These are phyloP conservation scores for Podila horticola DNA, from an alignment of 192 early-diverging fungal species.

Conservation along the genomic window DNA sequence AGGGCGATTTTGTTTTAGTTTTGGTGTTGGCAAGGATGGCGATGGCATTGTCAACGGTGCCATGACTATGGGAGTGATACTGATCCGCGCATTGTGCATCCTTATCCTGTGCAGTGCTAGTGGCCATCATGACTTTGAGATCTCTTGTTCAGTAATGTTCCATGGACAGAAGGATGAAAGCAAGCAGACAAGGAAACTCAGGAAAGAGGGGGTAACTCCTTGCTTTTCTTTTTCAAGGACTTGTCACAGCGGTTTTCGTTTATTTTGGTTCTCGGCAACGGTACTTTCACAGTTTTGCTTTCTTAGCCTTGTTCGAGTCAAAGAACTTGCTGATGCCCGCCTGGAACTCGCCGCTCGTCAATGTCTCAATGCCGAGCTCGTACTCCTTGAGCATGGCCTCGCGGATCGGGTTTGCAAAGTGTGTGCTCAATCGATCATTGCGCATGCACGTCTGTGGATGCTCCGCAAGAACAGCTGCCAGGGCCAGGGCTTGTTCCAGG, in stretches of 20 bases:
- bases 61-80: neutral
- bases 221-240: neutral
- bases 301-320: constrained; percentile 14
- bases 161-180: neutral
- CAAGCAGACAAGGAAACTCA: neutral
- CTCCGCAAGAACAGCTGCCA: constrained; percentile 36
- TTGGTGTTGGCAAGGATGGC: too few species aligned
- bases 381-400: constrained; percentile 56
- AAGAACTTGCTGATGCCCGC: constrained; percentile 37
- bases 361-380: constrained; percentile 43
- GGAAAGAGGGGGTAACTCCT: neutral
- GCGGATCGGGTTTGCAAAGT: constrained; percentile 34
- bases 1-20: neutral
- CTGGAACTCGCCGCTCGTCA: constrained; percentile 54
- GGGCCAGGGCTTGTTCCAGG: constrained; percentile 42
- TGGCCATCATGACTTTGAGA: neutral
- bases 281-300: neutral
- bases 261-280: constrained; percentile 5
- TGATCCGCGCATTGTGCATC: too few species aligned
- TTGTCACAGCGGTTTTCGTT: neutral
- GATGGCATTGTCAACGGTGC: neutral
- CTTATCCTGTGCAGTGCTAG: neutral
- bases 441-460: constrained; percentile 61
- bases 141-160: neutral
- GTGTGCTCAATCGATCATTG: constrained; percentile 49